Conservation (phyloP, 2,329 filamentous ascomycete species). For the Metarhizium anisopliae region DNA sequence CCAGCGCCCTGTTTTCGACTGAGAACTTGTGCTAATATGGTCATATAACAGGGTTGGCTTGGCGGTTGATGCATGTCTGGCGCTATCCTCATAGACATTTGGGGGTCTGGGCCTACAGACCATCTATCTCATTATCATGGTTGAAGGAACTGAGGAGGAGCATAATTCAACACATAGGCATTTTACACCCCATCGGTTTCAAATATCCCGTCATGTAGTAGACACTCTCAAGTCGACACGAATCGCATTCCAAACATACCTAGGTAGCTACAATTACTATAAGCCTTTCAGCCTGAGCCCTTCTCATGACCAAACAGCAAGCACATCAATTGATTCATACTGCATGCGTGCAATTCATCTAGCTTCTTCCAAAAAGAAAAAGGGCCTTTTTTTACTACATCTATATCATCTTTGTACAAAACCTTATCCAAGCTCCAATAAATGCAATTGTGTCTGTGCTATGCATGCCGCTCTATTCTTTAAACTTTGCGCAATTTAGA, state of each 20-base stretch:
- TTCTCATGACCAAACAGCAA: too few species aligned
- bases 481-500: background rate
- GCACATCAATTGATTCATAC: background rate
- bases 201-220: background rate
- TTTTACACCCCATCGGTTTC: background rate
- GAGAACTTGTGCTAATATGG: background rate
- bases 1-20: background rate
- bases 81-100: constrained; percentile 41
- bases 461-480: background rate
- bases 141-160: background rate
- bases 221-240: too few species aligned
- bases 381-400: background rate
- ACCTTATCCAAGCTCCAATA: background rate
- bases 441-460: background rate
- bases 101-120: background rate
- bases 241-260: too few species aligned
- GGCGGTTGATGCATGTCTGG: constrained; percentile 79
- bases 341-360: background rate
- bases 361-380: background rate
- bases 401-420: background rate
- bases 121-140: background rate
- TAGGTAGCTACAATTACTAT: too few species aligned
- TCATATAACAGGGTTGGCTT: constrained; percentile 57
- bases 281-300: too few species aligned
- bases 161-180: background rate